Evolutionary conservation across 2,329 filamentous ascomycete genomes (phyloP).

Genomic region (Pochonia chlamydosporia): DNA sequence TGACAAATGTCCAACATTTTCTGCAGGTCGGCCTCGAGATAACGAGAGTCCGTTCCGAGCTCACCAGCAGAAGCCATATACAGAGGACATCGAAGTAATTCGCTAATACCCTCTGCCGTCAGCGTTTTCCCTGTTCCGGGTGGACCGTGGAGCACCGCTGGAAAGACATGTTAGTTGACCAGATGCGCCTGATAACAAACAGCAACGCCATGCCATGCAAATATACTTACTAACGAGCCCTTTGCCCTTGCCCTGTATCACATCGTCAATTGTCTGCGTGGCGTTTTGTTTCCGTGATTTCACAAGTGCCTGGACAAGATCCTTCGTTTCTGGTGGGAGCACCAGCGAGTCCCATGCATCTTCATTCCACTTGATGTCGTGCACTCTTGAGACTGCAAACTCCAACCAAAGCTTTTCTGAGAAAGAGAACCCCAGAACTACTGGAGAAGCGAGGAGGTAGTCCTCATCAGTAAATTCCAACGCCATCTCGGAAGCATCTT

Average conservation of each 20-base stretch:
- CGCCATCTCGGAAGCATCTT: conserved; percentile 12
- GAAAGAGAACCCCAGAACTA: conserved; percentile 83
- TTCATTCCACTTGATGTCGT: conserved; percentile 80
- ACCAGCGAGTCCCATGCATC: conserved; percentile 79
- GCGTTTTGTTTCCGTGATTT: conserved; percentile 79
- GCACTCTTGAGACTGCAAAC: conserved; percentile 72
- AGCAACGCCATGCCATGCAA: not conserved
- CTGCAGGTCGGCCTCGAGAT: conserved; percentile 70
- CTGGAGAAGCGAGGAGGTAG: conserved; percentile 74
- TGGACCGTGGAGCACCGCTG: conserved; percentile 71
- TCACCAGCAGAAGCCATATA: conserved; percentile 82
- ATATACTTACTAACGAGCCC: conserved; percentile 60
- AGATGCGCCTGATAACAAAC: not conserved
- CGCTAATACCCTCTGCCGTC: conserved; percentile 80
- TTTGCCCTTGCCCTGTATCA: conserved; percentile 78
- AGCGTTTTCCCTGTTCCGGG: conserved; percentile 86
- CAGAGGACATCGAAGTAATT: conserved; percentile 72
- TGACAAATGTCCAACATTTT: conserved; percentile 83
- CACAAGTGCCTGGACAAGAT: conserved; percentile 69
- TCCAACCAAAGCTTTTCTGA: conserved; percentile 88
- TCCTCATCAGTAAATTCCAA: conserved; percentile 74
- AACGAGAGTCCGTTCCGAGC: conserved; percentile 69
- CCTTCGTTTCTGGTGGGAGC: conserved; percentile 54
- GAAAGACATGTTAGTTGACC: conserved; percentile 11
- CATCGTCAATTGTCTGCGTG: conserved; percentile 75